phyloP scores from a whole-genome alignment of 805 yeast genomes.

The Maudiozyma bulderi region DNA sequence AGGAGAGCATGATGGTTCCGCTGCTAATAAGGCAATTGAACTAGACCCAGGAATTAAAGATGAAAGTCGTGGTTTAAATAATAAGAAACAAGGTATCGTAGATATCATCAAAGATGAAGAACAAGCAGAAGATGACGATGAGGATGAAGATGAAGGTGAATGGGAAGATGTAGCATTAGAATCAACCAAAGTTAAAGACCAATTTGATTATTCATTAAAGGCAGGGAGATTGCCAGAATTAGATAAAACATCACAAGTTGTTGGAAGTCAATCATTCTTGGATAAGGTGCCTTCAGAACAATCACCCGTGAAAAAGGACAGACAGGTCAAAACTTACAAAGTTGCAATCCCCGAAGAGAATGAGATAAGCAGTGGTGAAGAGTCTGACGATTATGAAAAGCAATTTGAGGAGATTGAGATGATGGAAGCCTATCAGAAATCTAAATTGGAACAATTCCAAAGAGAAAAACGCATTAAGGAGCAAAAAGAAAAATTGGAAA shows the following conservation, averaged over 20 bases:
- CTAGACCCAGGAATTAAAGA: slow-evolving; percentile 31
- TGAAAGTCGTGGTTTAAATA: slow-evolving; percentile 2
- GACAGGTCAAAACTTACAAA: not conserved
- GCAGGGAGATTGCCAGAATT: slow-evolving; percentile 32
- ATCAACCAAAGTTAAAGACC: slow-evolving; percentile 12
- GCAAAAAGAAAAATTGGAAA: slow-evolving; percentile 31
- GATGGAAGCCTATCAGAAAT: slow-evolving; percentile 30
- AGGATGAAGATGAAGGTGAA: slow-evolving; percentile 28
- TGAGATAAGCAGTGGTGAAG: slow-evolving; percentile 9
- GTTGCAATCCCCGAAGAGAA: slow-evolving; percentile 8
- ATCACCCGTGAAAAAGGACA: slow-evolving; percentile 13
- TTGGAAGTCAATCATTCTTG: slow-evolving; percentile 25
- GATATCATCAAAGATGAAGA: slow-evolving; percentile 18
- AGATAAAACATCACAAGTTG: slow-evolving; percentile 8
- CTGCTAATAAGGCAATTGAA: slow-evolving; percentile 38
- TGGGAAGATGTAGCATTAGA: slow-evolving; percentile 61
- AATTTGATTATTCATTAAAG: slow-evolving; percentile 34
- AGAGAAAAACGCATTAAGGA: not conserved
- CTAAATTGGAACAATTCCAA: slow-evolving; percentile 6
- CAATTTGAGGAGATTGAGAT: slow-evolving; percentile 30
- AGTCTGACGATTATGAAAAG: slow-evolving; percentile 15
- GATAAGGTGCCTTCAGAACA: slow-evolving; percentile 19
- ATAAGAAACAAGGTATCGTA: not conserved
- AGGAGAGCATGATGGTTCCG: slow-evolving; percentile 34
- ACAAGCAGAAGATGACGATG: slow-evolving; percentile 19